Evolutionary conservation across 192 early-diverging fungal genomes (phyloP).

Genomic region (Rhizoclosmatium globosum): DNA sequence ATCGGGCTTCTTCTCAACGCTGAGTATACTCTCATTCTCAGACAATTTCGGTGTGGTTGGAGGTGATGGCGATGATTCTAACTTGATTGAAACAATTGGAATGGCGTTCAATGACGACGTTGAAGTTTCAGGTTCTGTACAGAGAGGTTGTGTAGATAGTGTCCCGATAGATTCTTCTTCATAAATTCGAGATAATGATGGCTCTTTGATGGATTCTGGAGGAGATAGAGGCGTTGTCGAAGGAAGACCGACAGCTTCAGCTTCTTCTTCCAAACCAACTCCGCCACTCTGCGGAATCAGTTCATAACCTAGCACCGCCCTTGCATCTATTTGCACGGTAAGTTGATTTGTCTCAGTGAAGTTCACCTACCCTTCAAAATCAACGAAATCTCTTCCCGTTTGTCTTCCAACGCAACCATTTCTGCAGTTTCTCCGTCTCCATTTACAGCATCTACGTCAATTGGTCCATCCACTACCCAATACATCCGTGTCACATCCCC

Average conservation of each 20-base stretch:
- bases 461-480: conserved; percentile 54
- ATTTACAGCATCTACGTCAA: conserved; percentile 51
- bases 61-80: neutral
- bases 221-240: neutral
- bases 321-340: neutral
- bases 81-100: too few relatives aligned
- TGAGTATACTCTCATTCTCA: neutral
- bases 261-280: too few relatives aligned
- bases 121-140: too few relatives aligned
- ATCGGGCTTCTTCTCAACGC: too few relatives aligned
- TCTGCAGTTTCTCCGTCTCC: conserved; percentile 56
- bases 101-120: too few relatives aligned
- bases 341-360: neutral
- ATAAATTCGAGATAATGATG: neutral
- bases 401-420: conserved; percentile 48
- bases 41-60: neutral
- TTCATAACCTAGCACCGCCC: neutral
- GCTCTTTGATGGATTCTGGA: conserved; percentile 5
- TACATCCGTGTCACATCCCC: conserved; percentile 20
- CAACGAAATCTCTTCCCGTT: conserved; percentile 35
- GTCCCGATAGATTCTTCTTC: too few relatives aligned
- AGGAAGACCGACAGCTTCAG: neutral
- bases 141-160: too few relatives aligned
- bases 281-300: neutral
- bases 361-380: conserved; percentile 38